Base-by-base conservation (phyloP, 768 basidiomycete species). In the Daedaleopsis nitida region DNA sequence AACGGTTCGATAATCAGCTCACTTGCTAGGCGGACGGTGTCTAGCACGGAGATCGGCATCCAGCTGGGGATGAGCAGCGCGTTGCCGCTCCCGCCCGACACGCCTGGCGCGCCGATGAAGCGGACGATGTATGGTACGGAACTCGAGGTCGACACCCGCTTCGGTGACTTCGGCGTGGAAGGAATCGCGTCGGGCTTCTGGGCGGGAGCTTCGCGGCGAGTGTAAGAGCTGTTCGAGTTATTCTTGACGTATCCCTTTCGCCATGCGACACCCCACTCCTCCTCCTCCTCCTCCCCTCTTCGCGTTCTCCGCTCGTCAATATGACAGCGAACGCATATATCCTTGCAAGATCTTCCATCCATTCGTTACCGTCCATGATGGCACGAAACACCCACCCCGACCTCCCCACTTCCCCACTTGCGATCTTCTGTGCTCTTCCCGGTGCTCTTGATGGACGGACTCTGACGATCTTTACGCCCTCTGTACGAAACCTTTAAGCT, bases 91-190 rank as follows among this genome's bases (percentile, higher is more conserved):
- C 74, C 73, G 27, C 77, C 77, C 13, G 81, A 81, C 17, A 77
- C 76, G 17, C 81, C 81, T 16, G 77, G 72, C 16, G 78, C 78
- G 24, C 77, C 80, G 5, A 78, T 81, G 65, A 84, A 82, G 69
- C 82, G 86, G 60, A 92, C 91, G 6, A 89, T 92, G 86, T 92
- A 91, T 71, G 91, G 91, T 9, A 92, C 91, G 0, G 91, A 92
- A 73, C 74, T 91, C 45, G 90, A 91, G n/a, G 78, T 77, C 35
- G 90, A 92, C 69, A 87, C 87, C n/a, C 83, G 91, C 53, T 93
- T 93, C 69, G 91, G 91, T 6, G 91, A 92, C 74, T 92, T 92
- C 70, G 91, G 91, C 42, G 78, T 90, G 24, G 87, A 90, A 68
- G 87, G 90, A 13, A 84, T 91, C 58, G 87, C 87, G n/a, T 82